Evolutionary conservation across 2,329 filamentous ascomycete species (phyloP).

Genomic region (Rhynchosporium agropyri): DNA sequence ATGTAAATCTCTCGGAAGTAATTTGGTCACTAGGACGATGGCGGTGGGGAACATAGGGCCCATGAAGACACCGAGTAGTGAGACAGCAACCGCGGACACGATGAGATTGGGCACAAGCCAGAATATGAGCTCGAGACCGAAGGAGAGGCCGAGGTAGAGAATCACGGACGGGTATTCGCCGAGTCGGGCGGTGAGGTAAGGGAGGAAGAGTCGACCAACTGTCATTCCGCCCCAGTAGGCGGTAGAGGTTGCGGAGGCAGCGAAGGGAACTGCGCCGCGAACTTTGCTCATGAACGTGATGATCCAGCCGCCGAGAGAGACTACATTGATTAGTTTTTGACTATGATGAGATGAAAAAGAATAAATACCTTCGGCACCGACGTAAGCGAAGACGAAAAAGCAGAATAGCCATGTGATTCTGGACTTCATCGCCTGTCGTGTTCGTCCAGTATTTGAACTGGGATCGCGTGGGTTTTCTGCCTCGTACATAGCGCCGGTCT

Average conservation of each 20-base stretch:
- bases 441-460: slow-evolving; percentile 31
- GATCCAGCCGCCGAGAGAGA: slow-evolving; percentile 78
- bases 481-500: slow-evolving; percentile 60
- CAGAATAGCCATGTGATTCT: slow-evolving; percentile 72
- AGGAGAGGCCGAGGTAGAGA: slow-evolving; percentile 64
- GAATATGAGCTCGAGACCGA: slow-evolving; percentile 71
- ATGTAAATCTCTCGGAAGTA: slow-evolving; percentile 73
- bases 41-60: slow-evolving; percentile 79
- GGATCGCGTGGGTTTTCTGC: slow-evolving; percentile 52
- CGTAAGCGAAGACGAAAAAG: slow-evolving; percentile 75
- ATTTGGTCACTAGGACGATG: slow-evolving; percentile 72
- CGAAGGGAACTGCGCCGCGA: slow-evolving; percentile 68
- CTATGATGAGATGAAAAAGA: background rate
- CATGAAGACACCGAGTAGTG: slow-evolving; percentile 76
- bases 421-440: slow-evolving; percentile 45
- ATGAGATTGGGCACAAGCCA: slow-evolving; percentile 81
- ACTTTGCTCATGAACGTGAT: slow-evolving; percentile 85
- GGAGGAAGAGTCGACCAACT: slow-evolving; percentile 69
- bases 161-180: slow-evolving; percentile 70
- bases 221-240: slow-evolving; percentile 87
- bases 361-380: slow-evolving; percentile 66
- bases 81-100: slow-evolving; percentile 71
- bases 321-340: slow-evolving; percentile 39
- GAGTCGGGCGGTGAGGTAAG: slow-evolving; percentile 73
- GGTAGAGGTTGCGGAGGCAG: slow-evolving; percentile 74